Conservation (phyloP, 768 basidiomycete genomes). For the Boletus barrowsii region DNA sequence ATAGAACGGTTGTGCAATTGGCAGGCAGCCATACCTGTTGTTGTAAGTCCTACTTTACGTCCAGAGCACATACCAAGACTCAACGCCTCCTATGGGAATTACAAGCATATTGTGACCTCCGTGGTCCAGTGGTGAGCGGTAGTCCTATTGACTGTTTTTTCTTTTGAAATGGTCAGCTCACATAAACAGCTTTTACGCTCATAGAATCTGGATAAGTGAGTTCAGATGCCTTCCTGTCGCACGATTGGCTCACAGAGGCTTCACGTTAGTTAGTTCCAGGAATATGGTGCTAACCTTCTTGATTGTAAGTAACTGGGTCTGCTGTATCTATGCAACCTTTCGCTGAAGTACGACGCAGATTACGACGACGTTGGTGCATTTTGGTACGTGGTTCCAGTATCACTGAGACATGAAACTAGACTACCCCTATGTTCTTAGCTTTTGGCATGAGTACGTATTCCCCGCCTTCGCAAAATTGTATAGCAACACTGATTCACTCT, state of each 20-base stretch:
- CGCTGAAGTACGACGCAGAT: neutral
- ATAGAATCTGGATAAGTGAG: slow-evolving; percentile 16
- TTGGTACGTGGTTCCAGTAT: neutral
- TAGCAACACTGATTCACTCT: neutral
- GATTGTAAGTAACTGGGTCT: slow-evolving; percentile 1
- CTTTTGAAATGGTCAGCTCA: neutral
- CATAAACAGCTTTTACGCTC: slow-evolving; percentile 9
- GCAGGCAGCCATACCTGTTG: neutral
- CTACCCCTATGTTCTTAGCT: neutral
- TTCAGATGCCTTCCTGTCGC: neutral
- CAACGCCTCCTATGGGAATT: neutral
- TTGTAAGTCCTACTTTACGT: neutral
- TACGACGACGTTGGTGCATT: neutral
- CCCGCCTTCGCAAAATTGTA: no score
- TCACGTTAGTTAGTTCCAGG: neutral
- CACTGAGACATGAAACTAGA: neutral
- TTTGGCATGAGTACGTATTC: slow-evolving; percentile 6
- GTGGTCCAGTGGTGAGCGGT: slow-evolving; percentile 12
- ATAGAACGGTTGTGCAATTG: neutral
- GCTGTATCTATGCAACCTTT: neutral
- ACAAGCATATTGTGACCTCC: slow-evolving; percentile 1
- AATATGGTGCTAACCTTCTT: slow-evolving; percentile 1
- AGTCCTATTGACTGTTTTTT: neutral
- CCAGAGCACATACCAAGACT: no score
- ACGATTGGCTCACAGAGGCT: neutral